Conservation (phyloP, 208 protist species). For the Trypanosoma platydactyli region DNA sequence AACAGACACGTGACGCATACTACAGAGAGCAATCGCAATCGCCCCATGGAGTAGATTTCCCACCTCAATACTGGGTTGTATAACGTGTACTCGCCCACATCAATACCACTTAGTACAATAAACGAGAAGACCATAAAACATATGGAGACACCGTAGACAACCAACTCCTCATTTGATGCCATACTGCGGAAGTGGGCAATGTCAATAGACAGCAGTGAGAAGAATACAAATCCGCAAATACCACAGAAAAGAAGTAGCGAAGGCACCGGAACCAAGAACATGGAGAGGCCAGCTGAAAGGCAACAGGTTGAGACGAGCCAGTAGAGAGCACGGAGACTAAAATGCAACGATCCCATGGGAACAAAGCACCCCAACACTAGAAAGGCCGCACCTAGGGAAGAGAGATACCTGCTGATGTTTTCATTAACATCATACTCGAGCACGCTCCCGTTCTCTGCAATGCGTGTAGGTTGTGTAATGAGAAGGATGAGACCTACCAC, state of each 20-base stretch:
- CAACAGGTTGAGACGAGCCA: constrained; percentile 44
- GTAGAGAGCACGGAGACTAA: constrained; percentile 40
- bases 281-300: constrained; percentile 55
- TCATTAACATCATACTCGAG: constrained; percentile 22
- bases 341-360: constrained; percentile 35
- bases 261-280: constrained; percentile 49
- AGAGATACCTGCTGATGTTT: constrained; percentile 18
- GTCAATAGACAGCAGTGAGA: constrained; percentile 54
- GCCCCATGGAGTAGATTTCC: constrained; percentile 65
- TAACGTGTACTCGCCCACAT: constrained; percentile 15
- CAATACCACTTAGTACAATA: constrained; percentile 16
- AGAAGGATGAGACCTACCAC: constrained; percentile 31
- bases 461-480: constrained; percentile 27
- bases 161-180: constrained; percentile 32
- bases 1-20: constrained; percentile 52
- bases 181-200: constrained; percentile 64
- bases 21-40: constrained; percentile 55
- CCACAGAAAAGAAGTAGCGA: constrained; percentile 44
- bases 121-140: constrained; percentile 35
- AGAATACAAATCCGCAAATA: constrained; percentile 47
- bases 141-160: constrained; percentile 28
- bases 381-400: constrained; percentile 34
- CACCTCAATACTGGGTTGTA: constrained; percentile 36
- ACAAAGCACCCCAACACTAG: constrained; percentile 41
- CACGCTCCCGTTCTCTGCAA: constrained; percentile 25